A percentile compares a stretch with the other conserved stretches of the same genome.
Evolutionary conservation across 192 early-diverging fungal species (phyloP).

Genomic region (Helicostylum pulchrum): DNA sequence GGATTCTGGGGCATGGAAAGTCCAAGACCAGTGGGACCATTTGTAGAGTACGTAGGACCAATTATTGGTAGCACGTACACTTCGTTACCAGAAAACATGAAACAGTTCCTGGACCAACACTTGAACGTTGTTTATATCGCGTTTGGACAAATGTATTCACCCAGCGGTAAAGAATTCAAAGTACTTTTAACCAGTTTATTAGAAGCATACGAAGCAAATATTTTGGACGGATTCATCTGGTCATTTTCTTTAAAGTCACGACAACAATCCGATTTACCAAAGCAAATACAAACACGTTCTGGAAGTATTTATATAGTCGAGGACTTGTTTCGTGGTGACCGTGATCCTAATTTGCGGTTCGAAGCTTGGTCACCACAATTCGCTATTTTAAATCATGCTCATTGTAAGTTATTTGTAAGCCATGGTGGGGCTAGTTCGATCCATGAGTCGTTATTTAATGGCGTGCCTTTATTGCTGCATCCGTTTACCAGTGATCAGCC

Average conservation of each 20-base stretch:
- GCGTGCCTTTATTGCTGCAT: constrained; percentile 22
- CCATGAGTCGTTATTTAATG: constrained; percentile 31
- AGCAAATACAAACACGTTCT: background rate
- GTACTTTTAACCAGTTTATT: background rate
- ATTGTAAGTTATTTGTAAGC: constrained; percentile 24
- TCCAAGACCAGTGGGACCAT: background rate
- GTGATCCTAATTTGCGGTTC: constrained; percentile 8
- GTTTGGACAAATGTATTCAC: constrained; percentile 17
- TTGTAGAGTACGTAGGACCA: constrained; percentile 23
- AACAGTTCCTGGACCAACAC: constrained; percentile 12
- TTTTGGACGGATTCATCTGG: constrained; percentile 17
- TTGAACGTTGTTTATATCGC: constrained; percentile 20
- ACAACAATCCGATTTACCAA: background rate
- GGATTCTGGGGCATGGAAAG: background rate
- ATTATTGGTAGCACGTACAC: constrained; percentile 11
- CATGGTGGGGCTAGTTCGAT: constrained; percentile 30
- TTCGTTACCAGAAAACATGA: background rate
- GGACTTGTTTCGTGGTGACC: background rate
- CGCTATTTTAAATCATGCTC: constrained; percentile 29
- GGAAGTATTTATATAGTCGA: background rate
- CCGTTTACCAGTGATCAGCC: constrained; percentile 35
- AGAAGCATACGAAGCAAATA: background rate
- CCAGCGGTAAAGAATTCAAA: background rate
- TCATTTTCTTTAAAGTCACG: constrained; percentile 12
- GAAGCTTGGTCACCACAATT: constrained; percentile 34